Base-by-base conservation (phyloP, 169 alveolate species). In the Eimeria tenella region DNA sequence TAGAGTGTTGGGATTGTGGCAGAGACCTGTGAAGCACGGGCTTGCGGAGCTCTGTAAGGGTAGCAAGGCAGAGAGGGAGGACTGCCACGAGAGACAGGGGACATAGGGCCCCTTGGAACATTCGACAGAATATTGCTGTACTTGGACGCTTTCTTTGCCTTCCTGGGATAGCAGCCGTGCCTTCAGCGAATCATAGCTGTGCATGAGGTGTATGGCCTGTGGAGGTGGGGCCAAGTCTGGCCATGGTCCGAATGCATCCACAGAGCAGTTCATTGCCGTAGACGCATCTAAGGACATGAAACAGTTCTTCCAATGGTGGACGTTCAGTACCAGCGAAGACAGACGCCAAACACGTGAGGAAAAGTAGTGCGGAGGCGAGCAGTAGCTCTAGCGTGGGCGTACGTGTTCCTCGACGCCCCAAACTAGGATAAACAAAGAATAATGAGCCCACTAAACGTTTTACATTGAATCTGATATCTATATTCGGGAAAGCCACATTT, bases 141-240 rank as follows among this genome's bases (percentile, higher is more conserved):
- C 42, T 2, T 2, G 0, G 2, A 31, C 42, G 42, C 42, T 31
- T 31, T 31, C 4, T 2, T 31, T 31, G 68, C 68, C 6, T 21
- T 79, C 10, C 55, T 19, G 4, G 1, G 90, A 77, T 31, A 83
- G 13, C 1, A 83, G 79, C 62, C 25, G 90, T 19, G 90, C 56
- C 60, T 55, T 56, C 49, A 83, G 90, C 62, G 65, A 49, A 17
- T 83, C 90, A 15, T 83, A 83, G 50, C 90, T 83, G n/a, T 83
- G 90, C 49, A 50, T 56, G 1, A 83, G 75, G 62, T 83, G 90
- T 13, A 83, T 75, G 23, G 90, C 90, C 75, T 83, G 77, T 9
- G 58, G 90, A 2, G 90, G 90, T n/a, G 90, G 90, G 49, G 77
- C 75, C 77, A 83, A 42, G 62, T 83, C 90, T 21, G 90, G 90